Conservation (phyloP, 306 rosid species). For the Sesbania bispinosa region DNA sequence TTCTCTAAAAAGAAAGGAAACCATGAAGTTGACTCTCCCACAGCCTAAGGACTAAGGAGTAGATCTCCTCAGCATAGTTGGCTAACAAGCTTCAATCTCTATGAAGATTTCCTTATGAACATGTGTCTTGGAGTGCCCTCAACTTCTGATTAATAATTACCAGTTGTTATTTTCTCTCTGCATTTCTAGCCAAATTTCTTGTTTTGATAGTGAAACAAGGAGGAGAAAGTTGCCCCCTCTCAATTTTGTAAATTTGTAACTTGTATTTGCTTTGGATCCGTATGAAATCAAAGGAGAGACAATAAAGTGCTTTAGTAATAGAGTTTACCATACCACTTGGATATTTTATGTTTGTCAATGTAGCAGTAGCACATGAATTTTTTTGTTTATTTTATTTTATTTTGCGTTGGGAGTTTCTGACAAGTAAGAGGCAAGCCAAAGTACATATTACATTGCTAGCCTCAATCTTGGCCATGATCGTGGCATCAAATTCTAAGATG, state of each 20-base stretch:
- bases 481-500: too few species aligned
- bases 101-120: slow-evolving; percentile 4
- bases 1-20: slow-evolving; percentile 51
- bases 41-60: slow-evolving; percentile 8
- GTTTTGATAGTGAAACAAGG: not conserved
- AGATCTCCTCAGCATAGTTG: not conserved
- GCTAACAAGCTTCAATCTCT: slow-evolving; percentile 8
- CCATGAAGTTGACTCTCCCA: slow-evolving; percentile 34
- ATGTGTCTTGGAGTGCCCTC: not conserved
- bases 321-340: not conserved
- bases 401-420: too few species aligned
- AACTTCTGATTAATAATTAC: not conserved
- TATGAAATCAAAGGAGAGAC: not conserved
- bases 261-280: not conserved
- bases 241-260: slow-evolving; percentile 19
- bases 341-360: not conserved
- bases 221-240: slow-evolving; percentile 1
- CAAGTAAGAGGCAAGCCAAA: too few species aligned
- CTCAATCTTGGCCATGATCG: too few species aligned
- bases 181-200: not conserved
- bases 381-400: not conserved
- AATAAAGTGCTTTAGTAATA: slow-evolving; percentile 5
- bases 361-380: not conserved
- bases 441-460: too few species aligned
- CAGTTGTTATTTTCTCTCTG: not conserved